phyloP scores from a whole-genome alignment of 2,329 filamentous ascomycete genomes.

The Colletotrichum sojae region DNA sequence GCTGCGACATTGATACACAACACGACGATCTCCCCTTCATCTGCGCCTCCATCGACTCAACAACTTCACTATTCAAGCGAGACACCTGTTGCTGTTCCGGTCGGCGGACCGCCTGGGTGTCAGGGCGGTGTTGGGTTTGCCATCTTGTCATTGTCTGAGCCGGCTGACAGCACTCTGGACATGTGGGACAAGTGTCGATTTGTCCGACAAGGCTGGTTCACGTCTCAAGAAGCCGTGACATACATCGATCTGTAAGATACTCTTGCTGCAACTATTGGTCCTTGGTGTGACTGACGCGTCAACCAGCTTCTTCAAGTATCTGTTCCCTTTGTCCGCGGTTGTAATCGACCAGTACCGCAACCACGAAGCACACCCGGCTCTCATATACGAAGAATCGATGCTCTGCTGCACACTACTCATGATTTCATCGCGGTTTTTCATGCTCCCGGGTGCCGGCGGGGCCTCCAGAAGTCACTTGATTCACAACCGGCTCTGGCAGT shows the following conservation, averaged over 20 bases:
- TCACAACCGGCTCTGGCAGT: constrained; percentile 43
- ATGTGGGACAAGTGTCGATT: constrained; percentile 46
- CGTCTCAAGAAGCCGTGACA: constrained; percentile 46
- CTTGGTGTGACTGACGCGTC: neutral
- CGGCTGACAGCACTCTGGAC: constrained; percentile 42
- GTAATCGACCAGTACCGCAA: constrained; percentile 4
- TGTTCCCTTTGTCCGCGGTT: constrained; percentile 17
- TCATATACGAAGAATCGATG: constrained; percentile 43
- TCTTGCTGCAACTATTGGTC: neutral
- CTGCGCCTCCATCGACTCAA: neutral
- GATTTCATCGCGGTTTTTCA: constrained; percentile 45
- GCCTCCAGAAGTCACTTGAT: constrained; percentile 42
- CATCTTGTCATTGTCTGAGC: constrained; percentile 40
- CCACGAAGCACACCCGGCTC: constrained; percentile 35
- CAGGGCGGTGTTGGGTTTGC: constrained; percentile 22
- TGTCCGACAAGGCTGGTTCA: constrained; percentile 46
- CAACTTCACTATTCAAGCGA: neutral
- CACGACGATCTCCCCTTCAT: constrained; percentile 23
- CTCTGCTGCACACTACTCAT: constrained; percentile 44
- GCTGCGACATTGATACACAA: constrained; percentile 10
- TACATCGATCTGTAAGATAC: constrained; percentile 44
- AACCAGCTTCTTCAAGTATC: constrained; percentile 29
- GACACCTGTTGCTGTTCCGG: constrained; percentile 1
- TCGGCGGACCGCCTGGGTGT: neutral
- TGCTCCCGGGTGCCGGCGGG: constrained; percentile 43